Conservation (phyloP, 495 filamentous ascomycete genomes). For the Aspergillus hancockii region DNA sequence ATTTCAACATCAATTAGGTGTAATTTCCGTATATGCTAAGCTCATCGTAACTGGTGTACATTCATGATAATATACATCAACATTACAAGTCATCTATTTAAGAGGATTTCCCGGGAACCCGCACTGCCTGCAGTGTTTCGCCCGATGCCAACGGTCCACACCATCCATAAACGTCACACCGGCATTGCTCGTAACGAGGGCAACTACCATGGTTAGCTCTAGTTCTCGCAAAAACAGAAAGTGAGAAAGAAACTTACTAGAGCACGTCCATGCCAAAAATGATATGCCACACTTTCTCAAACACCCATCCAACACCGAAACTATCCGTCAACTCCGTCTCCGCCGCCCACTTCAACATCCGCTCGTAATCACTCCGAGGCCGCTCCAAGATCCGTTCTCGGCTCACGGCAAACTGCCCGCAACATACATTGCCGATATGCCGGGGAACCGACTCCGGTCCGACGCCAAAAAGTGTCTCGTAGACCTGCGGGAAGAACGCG, state of each 20-base stretch:
- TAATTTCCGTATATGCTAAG: conserved; percentile 11
- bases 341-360: conserved; percentile 44
- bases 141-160: conserved; percentile 41
- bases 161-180: conserved; percentile 46
- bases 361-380: conserved; percentile 41
- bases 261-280: conserved; percentile 42
- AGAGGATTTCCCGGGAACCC: conserved; percentile 10
- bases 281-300: conserved; percentile 47
- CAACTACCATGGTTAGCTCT: conserved; percentile 28
- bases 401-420: conserved; percentile 51
- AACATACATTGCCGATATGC: conserved; percentile 47
- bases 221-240: neutral
- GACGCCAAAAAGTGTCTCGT: conserved; percentile 35
- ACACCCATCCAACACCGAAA: conserved; percentile 44
- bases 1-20: conserved; percentile 3
- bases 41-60: conserved; percentile 1
- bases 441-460: conserved; percentile 31
- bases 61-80: conserved; percentile 7
- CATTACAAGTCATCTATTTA: conserved; percentile 9
- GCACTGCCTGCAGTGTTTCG: conserved; percentile 33
- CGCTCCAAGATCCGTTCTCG: conserved; percentile 43
- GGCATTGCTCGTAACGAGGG: conserved; percentile 43
- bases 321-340: conserved; percentile 35
- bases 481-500: conserved; percentile 35
- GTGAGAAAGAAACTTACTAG: conserved; percentile 30